A percentile compares a stretch with the other conserved stretches of the same genome.
phyloP scores from a whole-genome alignment of 1,284 basidiomycete genomes.

The Trichosporon sp. region DNA sequence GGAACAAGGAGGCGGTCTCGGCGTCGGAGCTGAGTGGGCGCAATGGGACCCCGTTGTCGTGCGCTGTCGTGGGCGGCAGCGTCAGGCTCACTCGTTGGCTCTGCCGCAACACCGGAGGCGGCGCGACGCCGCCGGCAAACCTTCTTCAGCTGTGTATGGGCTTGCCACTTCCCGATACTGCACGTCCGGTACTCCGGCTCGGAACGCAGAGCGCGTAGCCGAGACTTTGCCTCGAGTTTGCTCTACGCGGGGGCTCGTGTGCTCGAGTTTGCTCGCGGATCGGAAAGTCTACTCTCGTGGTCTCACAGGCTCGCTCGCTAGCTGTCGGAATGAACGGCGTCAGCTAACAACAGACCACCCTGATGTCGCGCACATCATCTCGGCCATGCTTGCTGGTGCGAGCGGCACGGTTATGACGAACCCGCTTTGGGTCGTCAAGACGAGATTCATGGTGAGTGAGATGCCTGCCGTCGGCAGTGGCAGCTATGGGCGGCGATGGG shows the following conservation, averaged over 20 bases:
- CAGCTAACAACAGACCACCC: conserved; percentile 22
- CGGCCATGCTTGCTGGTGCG: conserved; percentile 88
- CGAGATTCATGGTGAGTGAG: conserved; percentile 81
- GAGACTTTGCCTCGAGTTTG: neutral
- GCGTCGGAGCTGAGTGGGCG: too few relatives aligned
- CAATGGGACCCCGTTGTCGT: too few relatives aligned
- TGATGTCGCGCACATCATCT: conserved; percentile 62
- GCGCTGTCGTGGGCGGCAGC: too few relatives aligned
- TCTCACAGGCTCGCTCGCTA: neutral
- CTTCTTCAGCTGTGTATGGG: too few relatives aligned
- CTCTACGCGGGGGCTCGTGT: too few relatives aligned
- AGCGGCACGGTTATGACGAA: conserved; percentile 85
- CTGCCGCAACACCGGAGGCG: too few relatives aligned
- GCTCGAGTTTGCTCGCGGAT: neutral
- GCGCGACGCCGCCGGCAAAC: too few relatives aligned
- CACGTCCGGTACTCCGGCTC: neutral
- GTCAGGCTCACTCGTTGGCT: too few relatives aligned
- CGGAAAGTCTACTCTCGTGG: neutral
- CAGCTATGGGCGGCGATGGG: too few relatives aligned
- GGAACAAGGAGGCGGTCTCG: too few relatives aligned
- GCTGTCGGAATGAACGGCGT: neutral
- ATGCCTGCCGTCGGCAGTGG: neutral
- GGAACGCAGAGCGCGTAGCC: neutral
- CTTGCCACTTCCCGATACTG: too few relatives aligned
- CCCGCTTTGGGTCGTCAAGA: conserved; percentile 95